phyloP scores from a whole-genome alignment of 2,329 filamentous ascomycete genomes.

The Penicillium fuscoglaucum region DNA sequence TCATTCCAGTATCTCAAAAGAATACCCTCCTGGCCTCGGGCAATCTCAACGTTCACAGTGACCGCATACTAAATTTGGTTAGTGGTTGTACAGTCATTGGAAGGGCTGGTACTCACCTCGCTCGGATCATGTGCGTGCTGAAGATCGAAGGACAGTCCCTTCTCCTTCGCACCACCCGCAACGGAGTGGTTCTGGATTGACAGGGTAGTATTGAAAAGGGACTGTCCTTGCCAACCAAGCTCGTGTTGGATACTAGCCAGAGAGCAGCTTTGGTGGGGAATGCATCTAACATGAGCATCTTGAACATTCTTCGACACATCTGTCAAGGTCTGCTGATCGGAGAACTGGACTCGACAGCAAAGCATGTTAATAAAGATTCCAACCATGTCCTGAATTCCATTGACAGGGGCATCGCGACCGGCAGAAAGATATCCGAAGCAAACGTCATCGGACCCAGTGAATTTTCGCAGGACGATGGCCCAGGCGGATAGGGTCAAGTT shows the following conservation, averaged over 20 bases:
- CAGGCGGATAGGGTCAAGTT: conserved; percentile 42
- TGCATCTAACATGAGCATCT: conserved; percentile 47
- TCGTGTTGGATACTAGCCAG: conserved; percentile 50
- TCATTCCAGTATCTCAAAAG: conserved; percentile 44
- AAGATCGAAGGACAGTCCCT: conserved; percentile 33
- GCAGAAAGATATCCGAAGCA: conserved; percentile 46
- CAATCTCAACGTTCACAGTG: conserved; percentile 43
- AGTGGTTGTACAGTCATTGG: background rate
- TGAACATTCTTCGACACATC: conserved; percentile 49
- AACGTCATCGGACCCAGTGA: conserved; percentile 39
- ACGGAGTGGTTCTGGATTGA: conserved; percentile 42
- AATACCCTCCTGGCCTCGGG: conserved; percentile 37
- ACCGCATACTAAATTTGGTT: conserved; percentile 37
- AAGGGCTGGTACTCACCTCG: conserved; percentile 31
- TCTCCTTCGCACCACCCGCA: conserved; percentile 25
- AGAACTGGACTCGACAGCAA: conserved; percentile 49
- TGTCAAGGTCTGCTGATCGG: conserved; percentile 35
- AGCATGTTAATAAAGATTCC: conserved; percentile 58
- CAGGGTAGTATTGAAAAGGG: conserved; percentile 46
- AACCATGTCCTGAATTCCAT: conserved; percentile 48
- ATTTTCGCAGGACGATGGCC: conserved; percentile 39
- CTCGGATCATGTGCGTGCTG: conserved; percentile 40
- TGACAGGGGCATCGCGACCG: conserved; percentile 48
- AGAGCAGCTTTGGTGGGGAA: conserved; percentile 54
- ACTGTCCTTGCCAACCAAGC: conserved; percentile 36